Conservation (phyloP, 768 basidiomycete species). For the Saitozyma podzolica region DNA sequence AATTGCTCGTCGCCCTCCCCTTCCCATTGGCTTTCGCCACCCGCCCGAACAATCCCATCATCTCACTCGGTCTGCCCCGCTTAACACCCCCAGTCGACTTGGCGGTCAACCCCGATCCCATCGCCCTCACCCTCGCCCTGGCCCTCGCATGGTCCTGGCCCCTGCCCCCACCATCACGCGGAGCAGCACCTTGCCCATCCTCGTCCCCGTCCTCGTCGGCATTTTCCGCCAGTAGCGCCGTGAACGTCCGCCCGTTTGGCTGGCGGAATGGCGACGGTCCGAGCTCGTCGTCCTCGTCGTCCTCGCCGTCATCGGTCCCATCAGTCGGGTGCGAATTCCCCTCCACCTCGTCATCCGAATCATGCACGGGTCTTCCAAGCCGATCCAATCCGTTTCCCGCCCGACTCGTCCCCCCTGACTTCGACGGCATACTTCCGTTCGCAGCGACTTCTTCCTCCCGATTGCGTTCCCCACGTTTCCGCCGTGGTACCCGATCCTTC, state of each 20-base stretch:
- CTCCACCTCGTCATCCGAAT: conserved; percentile 1
- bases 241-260: conserved; percentile 16
- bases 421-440: no score
- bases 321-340: not conserved
- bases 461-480: conserved; percentile 12
- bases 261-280: conserved; percentile 35
- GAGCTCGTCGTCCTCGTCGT: conserved; percentile 19
- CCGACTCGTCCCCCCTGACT: not conserved
- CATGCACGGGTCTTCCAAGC: no score
- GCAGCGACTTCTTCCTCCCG: not conserved
- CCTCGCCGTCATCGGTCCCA: conserved; percentile 11
- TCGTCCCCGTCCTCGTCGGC: not conserved
- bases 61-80: no score
- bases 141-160: not conserved
- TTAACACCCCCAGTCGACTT: no score
- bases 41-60: no score
- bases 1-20: not conserved
- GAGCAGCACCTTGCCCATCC: not conserved
- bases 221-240: conserved; percentile 21
- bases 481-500: conserved; percentile 22
- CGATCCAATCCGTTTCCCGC: conserved; percentile 3
- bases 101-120: no score
- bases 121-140: not conserved
- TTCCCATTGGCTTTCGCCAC: not conserved
- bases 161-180: no score